Conservation (phyloP, 2,329 filamentous ascomycete species). For the Diaporthe caulivora region DNA sequence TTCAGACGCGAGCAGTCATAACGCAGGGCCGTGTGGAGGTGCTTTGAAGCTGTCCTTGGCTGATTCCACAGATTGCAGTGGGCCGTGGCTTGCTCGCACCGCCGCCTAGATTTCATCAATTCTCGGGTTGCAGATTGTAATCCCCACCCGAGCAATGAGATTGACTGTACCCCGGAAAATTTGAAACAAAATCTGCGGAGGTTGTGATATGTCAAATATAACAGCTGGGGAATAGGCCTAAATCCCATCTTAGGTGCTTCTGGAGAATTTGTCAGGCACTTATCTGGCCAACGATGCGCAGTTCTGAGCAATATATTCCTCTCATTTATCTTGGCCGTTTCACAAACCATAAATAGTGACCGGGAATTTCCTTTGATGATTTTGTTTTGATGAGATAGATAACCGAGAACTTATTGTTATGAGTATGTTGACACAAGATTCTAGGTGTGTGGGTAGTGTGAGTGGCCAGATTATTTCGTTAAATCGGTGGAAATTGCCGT, state of each 20-base stretch:
- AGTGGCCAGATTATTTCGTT: neutral
- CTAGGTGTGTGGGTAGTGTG: neutral
- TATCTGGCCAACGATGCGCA: neutral
- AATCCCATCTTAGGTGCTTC: neutral
- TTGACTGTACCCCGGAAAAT: slow-evolving; percentile 19
- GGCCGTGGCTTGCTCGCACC: neutral
- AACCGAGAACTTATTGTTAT: neutral
- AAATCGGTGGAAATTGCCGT: neutral
- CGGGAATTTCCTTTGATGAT: neutral
- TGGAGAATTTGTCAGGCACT: neutral
- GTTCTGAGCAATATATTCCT: neutral
- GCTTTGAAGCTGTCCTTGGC: neutral
- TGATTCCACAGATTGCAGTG: slow-evolving; percentile 10
- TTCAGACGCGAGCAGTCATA: neutral
- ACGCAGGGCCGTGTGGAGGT: neutral
- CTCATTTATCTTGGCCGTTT: neutral
- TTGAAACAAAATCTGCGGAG: slow-evolving; percentile 17
- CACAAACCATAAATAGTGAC: neutral
- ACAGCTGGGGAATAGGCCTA: neutral
- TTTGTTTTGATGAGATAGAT: neutral
- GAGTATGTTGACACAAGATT: neutral
- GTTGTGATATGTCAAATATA: slow-evolving; percentile 13
- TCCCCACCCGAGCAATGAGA: slow-evolving; percentile 4
- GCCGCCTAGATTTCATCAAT: neutral
- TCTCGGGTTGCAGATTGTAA: slow-evolving; percentile 3